These are phyloP conservation scores for Rheum nobile DNA, from an alignment of 148 eudicot genomes.

Conservation along the genomic window DNA sequence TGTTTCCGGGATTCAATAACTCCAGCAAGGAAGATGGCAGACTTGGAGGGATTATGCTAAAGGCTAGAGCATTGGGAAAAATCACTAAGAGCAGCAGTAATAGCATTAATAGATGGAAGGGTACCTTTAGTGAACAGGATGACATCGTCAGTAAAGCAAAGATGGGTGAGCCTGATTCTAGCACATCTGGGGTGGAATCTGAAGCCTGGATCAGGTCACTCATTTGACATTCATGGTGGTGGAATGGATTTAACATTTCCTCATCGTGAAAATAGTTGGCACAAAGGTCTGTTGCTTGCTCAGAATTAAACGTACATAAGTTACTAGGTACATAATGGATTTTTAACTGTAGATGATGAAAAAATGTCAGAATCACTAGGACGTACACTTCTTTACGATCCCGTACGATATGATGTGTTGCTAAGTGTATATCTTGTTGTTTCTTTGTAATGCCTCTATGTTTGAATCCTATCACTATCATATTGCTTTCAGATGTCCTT, in stretches of 20 bases:
- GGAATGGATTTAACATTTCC: conserved; percentile 86
- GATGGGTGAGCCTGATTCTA: no score
- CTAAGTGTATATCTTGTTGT: not conserved
- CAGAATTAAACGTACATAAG: conserved; percentile 55
- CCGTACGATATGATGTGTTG: conserved; percentile 49
- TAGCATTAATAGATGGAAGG: no score
- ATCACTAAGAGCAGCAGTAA: no score
- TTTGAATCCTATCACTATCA: not conserved
- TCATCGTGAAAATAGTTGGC: conserved; percentile 92
- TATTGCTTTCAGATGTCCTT: not conserved
- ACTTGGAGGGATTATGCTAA: no score
- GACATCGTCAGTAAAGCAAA: no score
- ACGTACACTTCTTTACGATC: conserved; percentile 78
- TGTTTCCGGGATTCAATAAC: no score
- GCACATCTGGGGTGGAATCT: no score
- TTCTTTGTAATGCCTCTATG: not conserved
- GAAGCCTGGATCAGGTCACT: conserved; percentile 8
- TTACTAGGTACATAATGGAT: conserved; percentile 87
- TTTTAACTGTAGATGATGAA: conserved; percentile 62
- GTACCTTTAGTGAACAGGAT: no score
- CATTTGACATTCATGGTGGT: conserved; percentile 94
- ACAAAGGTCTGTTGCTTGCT: conserved; percentile 83
- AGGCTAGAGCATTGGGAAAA: no score
- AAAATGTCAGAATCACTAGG: conserved; percentile 82
- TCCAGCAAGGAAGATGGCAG: no score